Percentiles rank a stretch among this genome's conserved stretches.
phyloP scores from a whole-genome alignment of 2,329 filamentous ascomycete species.

The Chaetomiaceae sp. region DNA sequence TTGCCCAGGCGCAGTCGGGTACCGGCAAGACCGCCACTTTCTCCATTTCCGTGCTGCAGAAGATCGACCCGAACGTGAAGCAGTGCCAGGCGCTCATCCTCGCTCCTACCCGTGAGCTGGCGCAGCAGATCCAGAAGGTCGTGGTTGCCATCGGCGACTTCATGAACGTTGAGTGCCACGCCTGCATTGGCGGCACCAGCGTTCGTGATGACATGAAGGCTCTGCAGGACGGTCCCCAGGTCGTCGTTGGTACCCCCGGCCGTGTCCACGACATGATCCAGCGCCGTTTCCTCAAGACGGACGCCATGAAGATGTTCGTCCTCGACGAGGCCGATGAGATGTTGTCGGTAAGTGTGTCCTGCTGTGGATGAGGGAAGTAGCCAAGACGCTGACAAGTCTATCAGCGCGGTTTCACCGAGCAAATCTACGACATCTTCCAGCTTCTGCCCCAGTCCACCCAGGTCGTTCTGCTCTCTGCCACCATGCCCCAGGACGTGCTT shows the following conservation, averaged over 20 bases:
- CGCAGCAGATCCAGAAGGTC: slow-evolving; percentile 99
- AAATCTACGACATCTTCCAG: slow-evolving; percentile 99
- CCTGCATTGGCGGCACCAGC: slow-evolving; percentile 97
- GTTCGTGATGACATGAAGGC: slow-evolving; percentile 99
- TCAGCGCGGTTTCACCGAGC: slow-evolving; percentile 96
- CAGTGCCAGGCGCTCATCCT: slow-evolving; percentile 97
- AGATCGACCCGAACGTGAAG: slow-evolving; percentile 93
- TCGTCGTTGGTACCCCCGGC: slow-evolving; percentile 95
- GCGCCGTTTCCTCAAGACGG: slow-evolving; percentile 92
- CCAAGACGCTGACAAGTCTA: slow-evolving; percentile 30
- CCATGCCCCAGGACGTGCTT: slow-evolving; percentile 97
- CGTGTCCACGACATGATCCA: slow-evolving; percentile 99
- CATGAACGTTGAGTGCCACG: slow-evolving; percentile 99
- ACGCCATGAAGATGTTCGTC: slow-evolving; percentile 99
- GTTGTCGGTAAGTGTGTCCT: slow-evolving; percentile 63
- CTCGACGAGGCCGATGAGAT: slow-evolving; percentile 99
- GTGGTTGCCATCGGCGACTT: slow-evolving; percentile 98
- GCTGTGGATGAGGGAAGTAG: neutral
- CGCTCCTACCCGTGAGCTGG: slow-evolving; percentile 94
- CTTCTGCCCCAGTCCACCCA: slow-evolving; percentile 96
- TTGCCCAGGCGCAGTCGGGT: slow-evolving; percentile 98
- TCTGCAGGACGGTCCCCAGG: slow-evolving; percentile 89
- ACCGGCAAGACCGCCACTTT: slow-evolving; percentile 99
- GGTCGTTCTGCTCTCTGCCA: slow-evolving; percentile 95
- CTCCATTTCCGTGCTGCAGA: slow-evolving; percentile 98